phyloP scores from a whole-genome alignment of 257 asterid genomes.

The Fraxinus cuspidata region DNA sequence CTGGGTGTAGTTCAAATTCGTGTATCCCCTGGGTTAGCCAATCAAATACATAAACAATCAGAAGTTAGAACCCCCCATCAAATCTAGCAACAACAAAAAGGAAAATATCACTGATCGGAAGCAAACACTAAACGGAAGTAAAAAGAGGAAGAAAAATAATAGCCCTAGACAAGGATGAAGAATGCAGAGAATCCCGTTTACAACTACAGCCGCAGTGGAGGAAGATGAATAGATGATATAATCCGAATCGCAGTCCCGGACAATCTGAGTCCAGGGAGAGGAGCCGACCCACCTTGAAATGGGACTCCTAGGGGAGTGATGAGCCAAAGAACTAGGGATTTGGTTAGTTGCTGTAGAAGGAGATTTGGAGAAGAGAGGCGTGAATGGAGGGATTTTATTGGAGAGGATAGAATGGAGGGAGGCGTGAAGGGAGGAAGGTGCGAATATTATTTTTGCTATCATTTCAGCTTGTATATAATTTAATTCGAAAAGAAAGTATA shows the following conservation, averaged over 20 bases:
- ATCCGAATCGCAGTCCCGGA: conserved; percentile 25
- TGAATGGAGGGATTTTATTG: too few species aligned
- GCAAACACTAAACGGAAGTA: not conserved
- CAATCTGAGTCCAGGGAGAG: conserved; percentile 31
- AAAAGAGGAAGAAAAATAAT: not conserved
- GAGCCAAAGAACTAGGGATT: conserved; percentile 24
- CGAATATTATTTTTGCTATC: too few species aligned
- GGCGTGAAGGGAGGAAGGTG: too few species aligned
- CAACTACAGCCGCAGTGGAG: not conserved
- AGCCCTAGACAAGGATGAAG: conserved; percentile 39
- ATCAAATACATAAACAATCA: conserved; percentile 17
- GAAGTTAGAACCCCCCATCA: not conserved
- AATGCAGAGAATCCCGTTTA: not conserved
- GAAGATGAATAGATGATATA: not conserved
- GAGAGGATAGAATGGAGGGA: too few species aligned
- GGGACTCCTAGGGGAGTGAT: conserved; percentile 38
- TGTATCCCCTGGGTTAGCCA: conserved; percentile 63
- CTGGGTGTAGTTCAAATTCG: conserved; percentile 70
- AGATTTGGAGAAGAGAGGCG: too few species aligned
- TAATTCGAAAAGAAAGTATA: too few species aligned
- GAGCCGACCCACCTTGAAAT: conserved; percentile 21
- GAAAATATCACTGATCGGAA: not conserved
- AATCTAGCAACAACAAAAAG: not conserved
- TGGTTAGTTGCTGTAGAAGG: conserved; percentile 32
- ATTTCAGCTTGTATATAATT: too few species aligned